These are phyloP conservation scores for Pelargonium cotyledonis DNA, from an alignment of 441 rosid species.

Conservation along the genomic window DNA sequence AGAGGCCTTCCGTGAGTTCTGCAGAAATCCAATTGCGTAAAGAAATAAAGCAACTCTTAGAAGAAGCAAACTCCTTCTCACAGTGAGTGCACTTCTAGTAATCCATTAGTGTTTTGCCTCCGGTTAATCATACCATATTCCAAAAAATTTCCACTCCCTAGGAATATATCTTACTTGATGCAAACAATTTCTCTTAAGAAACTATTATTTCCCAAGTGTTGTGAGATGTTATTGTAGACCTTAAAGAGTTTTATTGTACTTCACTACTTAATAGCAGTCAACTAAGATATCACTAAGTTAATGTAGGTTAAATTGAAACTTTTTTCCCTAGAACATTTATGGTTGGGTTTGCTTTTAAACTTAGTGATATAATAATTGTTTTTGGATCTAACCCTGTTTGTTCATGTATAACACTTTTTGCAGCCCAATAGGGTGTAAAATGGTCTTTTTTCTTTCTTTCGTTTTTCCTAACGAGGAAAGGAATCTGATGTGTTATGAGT, in stretches of 20 bases:
- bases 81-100: constrained; percentile 50
- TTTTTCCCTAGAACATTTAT: not conserved
- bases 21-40: constrained; percentile 49
- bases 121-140: not conserved
- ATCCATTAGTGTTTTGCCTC: not conserved
- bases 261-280: not conserved
- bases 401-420: no score
- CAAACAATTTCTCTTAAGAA: not conserved
- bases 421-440: no score
- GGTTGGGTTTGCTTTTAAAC: not conserved
- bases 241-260: not conserved
- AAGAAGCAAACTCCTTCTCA: constrained; percentile 63
- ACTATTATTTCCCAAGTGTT: not conserved
- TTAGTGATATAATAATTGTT: no score
- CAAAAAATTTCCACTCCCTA: no score
- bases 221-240: not conserved
- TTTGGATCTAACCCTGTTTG: no score
- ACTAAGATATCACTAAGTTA: not conserved
- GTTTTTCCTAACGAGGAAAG: no score
- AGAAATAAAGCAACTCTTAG: constrained; percentile 66
- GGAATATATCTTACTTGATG: no score
- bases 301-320: not conserved
- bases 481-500: not conserved
- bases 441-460: no score
- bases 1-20: constrained; percentile 48